Evolutionary conservation across 179 eudicot genomes (phyloP).

Genomic region (Beta corolliflora): DNA sequence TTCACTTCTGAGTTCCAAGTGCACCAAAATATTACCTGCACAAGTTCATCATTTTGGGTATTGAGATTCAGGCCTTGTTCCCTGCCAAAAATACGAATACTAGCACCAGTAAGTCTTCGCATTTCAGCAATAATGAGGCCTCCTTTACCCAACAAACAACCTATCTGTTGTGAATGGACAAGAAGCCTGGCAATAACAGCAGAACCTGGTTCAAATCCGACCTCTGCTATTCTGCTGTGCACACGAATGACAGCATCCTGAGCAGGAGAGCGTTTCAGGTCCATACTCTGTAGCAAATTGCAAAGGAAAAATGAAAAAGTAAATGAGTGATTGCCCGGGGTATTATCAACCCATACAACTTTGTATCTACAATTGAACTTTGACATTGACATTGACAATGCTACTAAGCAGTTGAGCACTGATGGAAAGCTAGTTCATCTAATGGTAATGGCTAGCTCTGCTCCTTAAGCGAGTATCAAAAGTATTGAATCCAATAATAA

Average conservation of each 20-base stretch:
- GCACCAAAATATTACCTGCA: constrained; percentile 47
- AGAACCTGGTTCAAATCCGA: constrained; percentile 63
- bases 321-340: not conserved
- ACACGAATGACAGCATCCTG: constrained; percentile 71
- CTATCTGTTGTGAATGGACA: constrained; percentile 60
- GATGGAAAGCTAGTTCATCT: not conserved
- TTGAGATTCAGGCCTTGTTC: constrained; percentile 45
- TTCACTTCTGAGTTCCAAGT: too few species aligned
- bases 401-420: not conserved
- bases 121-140: constrained; percentile 56
- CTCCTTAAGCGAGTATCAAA: constrained; percentile 9
- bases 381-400: not conserved
- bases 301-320: not conserved
- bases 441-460: not conserved
- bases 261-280: constrained; percentile 56
- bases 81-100: constrained; percentile 55
- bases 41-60: constrained; percentile 48
- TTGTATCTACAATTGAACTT: not conserved
- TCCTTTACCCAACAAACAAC: constrained; percentile 66
- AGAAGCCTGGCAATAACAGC: constrained; percentile 61
- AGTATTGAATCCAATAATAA: not conserved
- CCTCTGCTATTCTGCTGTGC: constrained; percentile 52
- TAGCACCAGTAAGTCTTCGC: constrained; percentile 66
- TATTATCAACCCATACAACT: not conserved
- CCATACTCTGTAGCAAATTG: constrained; percentile 41